These are phyloP conservation scores for Aspergillus hancockii DNA, from an alignment of 495 filamentous ascomycete species.

Conservation along the genomic window DNA sequence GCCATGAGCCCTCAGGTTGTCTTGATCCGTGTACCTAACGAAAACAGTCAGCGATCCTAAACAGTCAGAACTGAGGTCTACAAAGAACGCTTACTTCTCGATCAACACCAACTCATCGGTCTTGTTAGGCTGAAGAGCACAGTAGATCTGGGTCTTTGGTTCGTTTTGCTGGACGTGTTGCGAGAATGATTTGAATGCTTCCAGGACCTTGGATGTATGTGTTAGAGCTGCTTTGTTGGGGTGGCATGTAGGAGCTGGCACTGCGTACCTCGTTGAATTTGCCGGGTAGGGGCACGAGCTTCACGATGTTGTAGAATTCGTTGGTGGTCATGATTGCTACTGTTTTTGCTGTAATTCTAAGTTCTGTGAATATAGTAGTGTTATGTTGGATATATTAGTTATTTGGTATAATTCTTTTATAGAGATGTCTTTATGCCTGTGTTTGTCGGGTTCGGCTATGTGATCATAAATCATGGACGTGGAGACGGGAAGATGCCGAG, in stretches of 20 bases:
- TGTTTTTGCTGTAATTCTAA: background rate
- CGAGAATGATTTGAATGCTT: constrained; percentile 3
- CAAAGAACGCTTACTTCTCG: constrained; percentile 1
- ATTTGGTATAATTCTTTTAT: background rate
- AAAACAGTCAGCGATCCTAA: background rate
- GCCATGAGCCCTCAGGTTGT: constrained; percentile 20
- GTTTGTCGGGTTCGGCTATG: background rate
- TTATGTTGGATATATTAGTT: background rate
- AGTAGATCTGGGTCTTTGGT: constrained; percentile 13
- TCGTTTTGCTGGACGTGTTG: constrained; percentile 6
- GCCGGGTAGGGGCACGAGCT: constrained; percentile 8
- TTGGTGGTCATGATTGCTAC: constrained; percentile 2
- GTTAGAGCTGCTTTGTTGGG: background rate
- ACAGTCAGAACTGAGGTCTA: background rate
- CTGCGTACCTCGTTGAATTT: constrained; percentile 9
- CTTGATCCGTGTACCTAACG: constrained; percentile 19
- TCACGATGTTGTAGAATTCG: constrained; percentile 14
- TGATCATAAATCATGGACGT: background rate
- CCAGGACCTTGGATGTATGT: background rate
- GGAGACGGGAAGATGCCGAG: constrained; percentile 12
- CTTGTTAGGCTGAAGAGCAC: constrained; percentile 7
- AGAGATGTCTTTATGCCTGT: background rate
- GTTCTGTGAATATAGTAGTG: background rate
- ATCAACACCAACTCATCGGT: constrained; percentile 7
- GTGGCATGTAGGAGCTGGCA: background rate